Evolutionary conservation across 148 eudicot genomes (phyloP), one percentile per base, ranked within the genome.

Genomic region (Fagopyrum tataricum): DNA sequence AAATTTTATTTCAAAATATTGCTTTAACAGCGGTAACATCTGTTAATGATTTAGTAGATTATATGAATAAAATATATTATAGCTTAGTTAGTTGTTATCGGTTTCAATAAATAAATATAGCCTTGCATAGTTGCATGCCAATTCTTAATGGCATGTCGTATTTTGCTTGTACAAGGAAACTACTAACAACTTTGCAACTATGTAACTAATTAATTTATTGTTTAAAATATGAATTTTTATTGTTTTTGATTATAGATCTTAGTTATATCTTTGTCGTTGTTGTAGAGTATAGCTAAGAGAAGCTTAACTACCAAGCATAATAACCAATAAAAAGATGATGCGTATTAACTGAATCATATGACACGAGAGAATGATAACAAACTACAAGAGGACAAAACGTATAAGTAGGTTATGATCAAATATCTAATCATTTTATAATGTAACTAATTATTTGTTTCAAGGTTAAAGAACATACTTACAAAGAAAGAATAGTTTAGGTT

Each of bases 321-420:
- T 53, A 26, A 4, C 67, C 40, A 61, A 31, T 61, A 24, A 31
- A 24, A 61, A 24, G 41, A 61, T 2, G 67, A 61, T 61, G 67
- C 40, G 43, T 64, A 64, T 64, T 31, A 64, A 64, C 69, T 64
- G 69, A 37, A 37, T 23, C 26, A 23, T 23, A 64, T 64, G 18
- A 9, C 37, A 39, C 20, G 42, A 31, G 37, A 39, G 6, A 37
- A 31, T 31, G 9, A 39, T 64, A 64, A 64, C 69, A 64, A 64
- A 64, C 18, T 39, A 64, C 4, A 37, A 37, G 14, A 64, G 6
- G 69, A 64, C 69, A 64, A 64, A 59, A 26, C 15, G 24, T 23
- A 58, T 18, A 20, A 13, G 24, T 58, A 58, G 14, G 64, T 58
- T 58, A 23, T 58, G 24, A 23, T 21, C 21, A 9, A 13, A 58